Conservation (phyloP, 352 stramenopile genomes). For the Aphanomyces stellatus region DNA sequence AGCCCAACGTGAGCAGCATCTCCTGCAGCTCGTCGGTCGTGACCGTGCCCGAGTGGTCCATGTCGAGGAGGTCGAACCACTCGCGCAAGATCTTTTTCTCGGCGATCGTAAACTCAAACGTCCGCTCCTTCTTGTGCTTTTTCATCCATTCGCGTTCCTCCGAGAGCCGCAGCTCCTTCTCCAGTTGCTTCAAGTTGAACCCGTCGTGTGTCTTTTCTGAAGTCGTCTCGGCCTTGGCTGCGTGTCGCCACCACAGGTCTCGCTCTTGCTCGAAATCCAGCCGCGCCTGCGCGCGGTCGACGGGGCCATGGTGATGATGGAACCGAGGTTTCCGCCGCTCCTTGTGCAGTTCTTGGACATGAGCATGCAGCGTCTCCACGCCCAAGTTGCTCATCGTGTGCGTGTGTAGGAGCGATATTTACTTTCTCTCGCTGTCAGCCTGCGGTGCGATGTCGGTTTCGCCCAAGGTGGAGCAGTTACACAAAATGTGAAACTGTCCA, state of each 20-base stretch:
- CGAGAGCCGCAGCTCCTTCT: slow-evolving; percentile 45
- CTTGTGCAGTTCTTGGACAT: neutral
- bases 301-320: neutral
- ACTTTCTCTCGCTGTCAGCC: too few species aligned
- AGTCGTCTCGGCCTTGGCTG: neutral
- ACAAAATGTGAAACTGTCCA: neutral
- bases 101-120: slow-evolving; percentile 55
- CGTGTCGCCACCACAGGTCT: slow-evolving; percentile 8
- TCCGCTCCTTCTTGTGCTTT: slow-evolving; percentile 47
- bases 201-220: neutral
- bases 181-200: slow-evolving; percentile 1
- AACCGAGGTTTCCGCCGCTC: neutral
- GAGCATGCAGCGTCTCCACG: neutral
- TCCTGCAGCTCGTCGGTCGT: slow-evolving; percentile 69
- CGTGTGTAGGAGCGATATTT: too few species aligned
- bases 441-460: too few species aligned
- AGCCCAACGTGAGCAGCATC: slow-evolving; percentile 69
- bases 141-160: slow-evolving; percentile 63
- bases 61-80: slow-evolving; percentile 67
- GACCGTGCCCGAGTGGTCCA: slow-evolving; percentile 60
- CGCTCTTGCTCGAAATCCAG: neutral
- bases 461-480: too few species aligned
- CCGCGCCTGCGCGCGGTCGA: neutral
- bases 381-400: neutral
- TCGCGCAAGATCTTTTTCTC: slow-evolving; percentile 69